phyloP scores from a whole-genome alignment of 495 filamentous ascomycete species.

The Hypomontagnella submonticulosa region DNA sequence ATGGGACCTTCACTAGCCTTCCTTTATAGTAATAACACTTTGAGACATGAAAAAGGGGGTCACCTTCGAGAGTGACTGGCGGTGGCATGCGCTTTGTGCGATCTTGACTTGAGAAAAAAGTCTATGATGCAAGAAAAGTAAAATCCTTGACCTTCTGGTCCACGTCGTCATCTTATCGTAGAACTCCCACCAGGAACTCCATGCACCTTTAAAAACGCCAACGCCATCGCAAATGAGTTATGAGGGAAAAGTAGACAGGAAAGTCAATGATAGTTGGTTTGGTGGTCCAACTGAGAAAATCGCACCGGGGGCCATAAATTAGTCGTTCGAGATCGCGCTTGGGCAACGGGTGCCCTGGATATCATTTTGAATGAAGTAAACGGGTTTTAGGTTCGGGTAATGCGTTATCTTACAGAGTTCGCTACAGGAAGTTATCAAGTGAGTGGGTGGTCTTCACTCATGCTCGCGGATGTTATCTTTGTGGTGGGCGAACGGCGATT shows the following conservation, averaged over 20 bases:
- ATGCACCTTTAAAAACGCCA: constrained; percentile 43
- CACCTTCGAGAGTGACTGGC: constrained; percentile 23
- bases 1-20: constrained; percentile 37
- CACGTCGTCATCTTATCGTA: constrained; percentile 42
- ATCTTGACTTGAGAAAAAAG: constrained; percentile 39
- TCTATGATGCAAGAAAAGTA: constrained; percentile 38
- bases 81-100: constrained; percentile 25
- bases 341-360: constrained; percentile 32
- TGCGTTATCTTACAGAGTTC: constrained; percentile 26
- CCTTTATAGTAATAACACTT: constrained; percentile 20
- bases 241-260: constrained; percentile 22
- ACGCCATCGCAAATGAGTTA: constrained; percentile 44
- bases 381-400: constrained; percentile 14
- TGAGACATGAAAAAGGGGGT: constrained; percentile 22
- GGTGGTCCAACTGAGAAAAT: constrained; percentile 29
- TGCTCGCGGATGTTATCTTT: constrained; percentile 48
- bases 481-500: constrained; percentile 41
- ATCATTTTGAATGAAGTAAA: constrained; percentile 38
- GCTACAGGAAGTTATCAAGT: not conserved
- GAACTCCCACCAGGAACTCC: constrained; percentile 34
- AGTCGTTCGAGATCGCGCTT: constrained; percentile 46
- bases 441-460: constrained; percentile 32
- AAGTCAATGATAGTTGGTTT: constrained; percentile 21
- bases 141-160: constrained; percentile 31
- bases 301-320: constrained; percentile 45